Conservation (phyloP, 2,329 filamentous ascomycete species). For the Aureobasidium melanogenum region DNA sequence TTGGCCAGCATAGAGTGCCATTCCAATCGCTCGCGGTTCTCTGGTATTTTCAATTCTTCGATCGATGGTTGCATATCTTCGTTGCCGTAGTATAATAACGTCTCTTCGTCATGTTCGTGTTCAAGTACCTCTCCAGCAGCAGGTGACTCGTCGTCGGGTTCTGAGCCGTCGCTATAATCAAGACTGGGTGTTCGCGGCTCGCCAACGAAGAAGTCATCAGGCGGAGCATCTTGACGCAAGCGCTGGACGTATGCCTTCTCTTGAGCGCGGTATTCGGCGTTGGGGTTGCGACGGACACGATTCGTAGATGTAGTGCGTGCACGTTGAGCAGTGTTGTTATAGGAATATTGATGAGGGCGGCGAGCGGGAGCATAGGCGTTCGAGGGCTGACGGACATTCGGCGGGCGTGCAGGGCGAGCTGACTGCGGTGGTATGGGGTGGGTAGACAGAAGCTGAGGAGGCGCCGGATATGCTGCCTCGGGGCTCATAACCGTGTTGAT, state of each 20-base stretch:
- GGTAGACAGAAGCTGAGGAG: slow-evolving; percentile 17
- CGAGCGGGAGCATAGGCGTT: slow-evolving; percentile 43
- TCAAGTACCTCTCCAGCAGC: slow-evolving; percentile 77
- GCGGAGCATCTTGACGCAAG: slow-evolving; percentile 64
- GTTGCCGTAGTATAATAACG: slow-evolving; percentile 84
- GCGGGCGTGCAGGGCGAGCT: slow-evolving; percentile 25
- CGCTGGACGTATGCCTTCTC: slow-evolving; percentile 93
- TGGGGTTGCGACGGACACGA: slow-evolving; percentile 52
- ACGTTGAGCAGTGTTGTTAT: slow-evolving; percentile 37
- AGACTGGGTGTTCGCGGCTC: slow-evolving; percentile 60
- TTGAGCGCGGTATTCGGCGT: slow-evolving; percentile 69
- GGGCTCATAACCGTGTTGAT: neutral
- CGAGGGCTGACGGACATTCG: slow-evolving; percentile 37
- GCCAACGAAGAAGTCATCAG: slow-evolving; percentile 59
- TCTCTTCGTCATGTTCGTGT: slow-evolving; percentile 83
- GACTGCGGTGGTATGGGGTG: slow-evolving; percentile 3
- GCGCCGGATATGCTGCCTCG: slow-evolving; percentile 7
- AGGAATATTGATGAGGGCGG: slow-evolving; percentile 38
- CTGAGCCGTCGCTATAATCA: slow-evolving; percentile 63
- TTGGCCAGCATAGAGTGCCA: slow-evolving; percentile 98
- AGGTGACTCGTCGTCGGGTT: slow-evolving; percentile 84
- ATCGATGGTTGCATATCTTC: slow-evolving; percentile 81
- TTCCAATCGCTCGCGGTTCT: slow-evolving; percentile 82
- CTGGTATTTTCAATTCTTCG: slow-evolving; percentile 81
- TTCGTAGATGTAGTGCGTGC: slow-evolving; percentile 50